phyloP scores from a whole-genome alignment of 805 yeast species.

The Vanderwaltozyma verrucispora region DNA sequence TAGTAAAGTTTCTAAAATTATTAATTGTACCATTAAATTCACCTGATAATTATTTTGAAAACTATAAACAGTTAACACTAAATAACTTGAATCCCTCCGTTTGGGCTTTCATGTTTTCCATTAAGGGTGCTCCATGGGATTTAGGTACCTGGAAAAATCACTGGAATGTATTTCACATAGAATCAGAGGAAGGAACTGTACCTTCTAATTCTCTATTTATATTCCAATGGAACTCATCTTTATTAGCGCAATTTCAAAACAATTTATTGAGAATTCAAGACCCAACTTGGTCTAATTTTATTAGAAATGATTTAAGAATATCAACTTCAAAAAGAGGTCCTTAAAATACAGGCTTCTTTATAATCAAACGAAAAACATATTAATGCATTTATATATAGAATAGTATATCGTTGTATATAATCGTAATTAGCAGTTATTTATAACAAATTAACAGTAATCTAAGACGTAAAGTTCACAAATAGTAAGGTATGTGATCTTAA shows the following conservation, averaged over 20 bases:
- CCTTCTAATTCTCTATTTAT: not conserved
- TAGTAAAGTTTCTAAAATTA: constrained; percentile 17
- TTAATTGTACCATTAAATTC: constrained; percentile 28
- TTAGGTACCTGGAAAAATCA: constrained; percentile 21
- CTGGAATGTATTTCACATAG: constrained; percentile 16
- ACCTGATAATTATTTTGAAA: constrained; percentile 36
- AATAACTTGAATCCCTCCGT: constrained; percentile 18
- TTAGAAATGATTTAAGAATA: constrained; percentile 17
- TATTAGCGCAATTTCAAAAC: constrained; percentile 9
- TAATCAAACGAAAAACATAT: not conserved
- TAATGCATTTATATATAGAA: no score
- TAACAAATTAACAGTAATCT: no score
- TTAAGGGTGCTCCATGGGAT: constrained; percentile 27
- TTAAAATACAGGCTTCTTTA: constrained; percentile 4
- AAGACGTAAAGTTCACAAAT: no score
- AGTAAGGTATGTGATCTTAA: not conserved
- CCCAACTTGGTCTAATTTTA: constrained; percentile 23
- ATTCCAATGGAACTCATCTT: constrained; percentile 9
- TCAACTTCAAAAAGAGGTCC: constrained; percentile 7
- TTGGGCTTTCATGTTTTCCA: constrained; percentile 23
- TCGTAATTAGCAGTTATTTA: no score
- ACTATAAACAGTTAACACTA: constrained; percentile 23
- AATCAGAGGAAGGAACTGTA: not conserved
- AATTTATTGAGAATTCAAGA: constrained; percentile 20
- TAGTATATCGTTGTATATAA: no score